These are phyloP conservation scores for Epithemia pelagica DNA, from an alignment of 108 stramenopile genomes.

Conservation along the genomic window DNA sequence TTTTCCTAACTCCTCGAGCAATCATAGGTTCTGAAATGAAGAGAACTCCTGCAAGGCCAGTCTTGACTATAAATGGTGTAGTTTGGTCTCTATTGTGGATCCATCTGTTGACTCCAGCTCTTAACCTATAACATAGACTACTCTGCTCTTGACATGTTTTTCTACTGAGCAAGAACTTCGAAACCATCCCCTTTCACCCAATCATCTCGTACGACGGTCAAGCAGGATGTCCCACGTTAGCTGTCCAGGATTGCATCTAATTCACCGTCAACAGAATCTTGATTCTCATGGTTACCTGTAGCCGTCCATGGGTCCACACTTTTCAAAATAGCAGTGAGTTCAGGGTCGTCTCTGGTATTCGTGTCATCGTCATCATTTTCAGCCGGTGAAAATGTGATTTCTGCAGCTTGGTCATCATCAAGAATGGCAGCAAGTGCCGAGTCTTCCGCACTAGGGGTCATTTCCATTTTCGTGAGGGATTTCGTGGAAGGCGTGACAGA, in stretches of 20 bases:
- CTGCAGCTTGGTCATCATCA: not conserved
- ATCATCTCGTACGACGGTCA: too few relatives aligned
- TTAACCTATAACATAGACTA: too few relatives aligned
- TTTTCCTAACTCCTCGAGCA: too few relatives aligned
- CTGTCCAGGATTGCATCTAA: not conserved
- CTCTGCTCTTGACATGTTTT: too few relatives aligned
- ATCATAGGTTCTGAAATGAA: too few relatives aligned
- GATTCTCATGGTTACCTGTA: not conserved
- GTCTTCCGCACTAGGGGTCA: not conserved
- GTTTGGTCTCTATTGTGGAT: too few relatives aligned
- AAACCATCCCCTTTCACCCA: too few relatives aligned
- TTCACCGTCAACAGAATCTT: not conserved
- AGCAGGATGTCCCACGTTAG: too few relatives aligned
- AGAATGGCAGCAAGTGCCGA: not conserved
- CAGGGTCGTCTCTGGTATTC: not conserved
- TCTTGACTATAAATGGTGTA: too few relatives aligned
- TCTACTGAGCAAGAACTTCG: too few relatives aligned
- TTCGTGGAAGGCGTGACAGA: not conserved
- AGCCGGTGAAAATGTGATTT: not conserved
- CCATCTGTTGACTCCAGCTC: too few relatives aligned
- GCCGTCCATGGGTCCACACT: not conserved
- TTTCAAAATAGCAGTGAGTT: not conserved
- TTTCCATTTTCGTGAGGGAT: not conserved
- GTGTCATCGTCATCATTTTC: not conserved
- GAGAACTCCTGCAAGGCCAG: too few relatives aligned